Percentiles rank a stretch among this genome's conserved stretches.
phyloP scores from a whole-genome alignment of 2,329 filamentous ascomycete species.

The Penicillium sp. region DNA sequence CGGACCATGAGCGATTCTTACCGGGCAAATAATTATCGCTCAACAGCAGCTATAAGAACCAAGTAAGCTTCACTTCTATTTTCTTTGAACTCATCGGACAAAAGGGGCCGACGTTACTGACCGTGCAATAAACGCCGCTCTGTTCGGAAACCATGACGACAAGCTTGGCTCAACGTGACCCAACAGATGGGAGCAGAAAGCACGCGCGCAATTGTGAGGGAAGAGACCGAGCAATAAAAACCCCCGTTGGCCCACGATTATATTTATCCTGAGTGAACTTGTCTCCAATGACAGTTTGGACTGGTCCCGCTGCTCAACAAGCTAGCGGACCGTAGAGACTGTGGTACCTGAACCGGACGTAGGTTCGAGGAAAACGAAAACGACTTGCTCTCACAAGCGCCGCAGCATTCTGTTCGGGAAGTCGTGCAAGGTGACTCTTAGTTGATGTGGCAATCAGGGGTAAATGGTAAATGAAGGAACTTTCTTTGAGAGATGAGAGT shows the following conservation, averaged over 20 bases:
- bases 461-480: neutral
- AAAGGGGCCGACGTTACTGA: constrained; percentile 2
- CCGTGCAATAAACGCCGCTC: constrained; percentile 67
- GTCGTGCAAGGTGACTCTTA: constrained; percentile 12
- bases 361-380: constrained; percentile 22
- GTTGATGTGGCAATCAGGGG: constrained; percentile 11
- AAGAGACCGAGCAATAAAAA: neutral
- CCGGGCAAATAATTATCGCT: constrained; percentile 92
- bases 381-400: constrained; percentile 16
- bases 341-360: constrained; percentile 23
- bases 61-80: constrained; percentile 7
- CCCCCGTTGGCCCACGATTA: constrained; percentile 1
- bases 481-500: neutral
- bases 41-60: constrained; percentile 70
- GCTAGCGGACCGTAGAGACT: constrained; percentile 1
- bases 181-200: neutral
- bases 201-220: neutral
- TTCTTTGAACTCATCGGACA: neutral
- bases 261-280: constrained; percentile 9
- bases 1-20: constrained; percentile 43
- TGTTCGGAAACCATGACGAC: constrained; percentile 42
- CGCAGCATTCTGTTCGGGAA: constrained; percentile 11
- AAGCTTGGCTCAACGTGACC: constrained; percentile 1
- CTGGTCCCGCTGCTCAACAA: constrained; percentile 9
- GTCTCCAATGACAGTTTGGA: constrained; percentile 12